Conservation (phyloP, 306 rosid species). For the Malus sylvestris region DNA sequence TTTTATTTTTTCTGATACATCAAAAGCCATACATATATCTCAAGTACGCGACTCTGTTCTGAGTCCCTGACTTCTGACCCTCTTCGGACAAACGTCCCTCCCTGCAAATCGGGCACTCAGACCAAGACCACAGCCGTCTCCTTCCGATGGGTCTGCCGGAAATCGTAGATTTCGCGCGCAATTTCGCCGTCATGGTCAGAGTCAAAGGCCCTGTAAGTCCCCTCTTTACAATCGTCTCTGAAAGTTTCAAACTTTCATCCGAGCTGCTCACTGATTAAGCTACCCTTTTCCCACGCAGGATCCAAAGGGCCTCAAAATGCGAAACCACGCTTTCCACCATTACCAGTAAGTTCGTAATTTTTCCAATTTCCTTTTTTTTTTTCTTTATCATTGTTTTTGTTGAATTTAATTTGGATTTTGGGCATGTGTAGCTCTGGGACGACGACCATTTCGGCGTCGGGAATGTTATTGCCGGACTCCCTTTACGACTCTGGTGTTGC, state of each 20-base stretch:
- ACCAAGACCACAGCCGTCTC: slow-evolving; percentile 5
- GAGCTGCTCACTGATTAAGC: slow-evolving; percentile 13
- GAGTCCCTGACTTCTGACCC: too few relatives aligned
- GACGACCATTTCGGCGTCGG: slow-evolving; percentile 94
- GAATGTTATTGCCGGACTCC: slow-evolving; percentile 58
- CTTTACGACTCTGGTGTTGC: slow-evolving; percentile 53
- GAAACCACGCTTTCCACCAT: slow-evolving; percentile 85
- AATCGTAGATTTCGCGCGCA: slow-evolving; percentile 57
- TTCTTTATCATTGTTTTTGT: background rate
- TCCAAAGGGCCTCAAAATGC: slow-evolving; percentile 95
- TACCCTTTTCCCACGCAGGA: slow-evolving; percentile 39
- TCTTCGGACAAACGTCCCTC: background rate
- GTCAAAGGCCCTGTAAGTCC: slow-evolving; percentile 82
- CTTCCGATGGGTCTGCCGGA: slow-evolving; percentile 56
- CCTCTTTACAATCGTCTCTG: background rate
- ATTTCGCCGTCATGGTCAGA: slow-evolving; percentile 77
- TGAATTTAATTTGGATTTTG: slow-evolving; percentile 11
- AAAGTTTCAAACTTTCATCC: background rate
- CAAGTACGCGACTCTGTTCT: too few relatives aligned
- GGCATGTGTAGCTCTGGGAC: slow-evolving; percentile 63
- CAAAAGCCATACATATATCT: too few relatives aligned
- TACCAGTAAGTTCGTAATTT: slow-evolving; percentile 46
- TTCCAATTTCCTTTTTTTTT: background rate
- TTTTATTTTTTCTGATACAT: too few relatives aligned
- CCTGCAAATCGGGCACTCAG: background rate